These are phyloP conservation scores for Tricholoma hemisulphureum DNA, from an alignment of 768 basidiomycete genomes.

Conservation along the genomic window DNA sequence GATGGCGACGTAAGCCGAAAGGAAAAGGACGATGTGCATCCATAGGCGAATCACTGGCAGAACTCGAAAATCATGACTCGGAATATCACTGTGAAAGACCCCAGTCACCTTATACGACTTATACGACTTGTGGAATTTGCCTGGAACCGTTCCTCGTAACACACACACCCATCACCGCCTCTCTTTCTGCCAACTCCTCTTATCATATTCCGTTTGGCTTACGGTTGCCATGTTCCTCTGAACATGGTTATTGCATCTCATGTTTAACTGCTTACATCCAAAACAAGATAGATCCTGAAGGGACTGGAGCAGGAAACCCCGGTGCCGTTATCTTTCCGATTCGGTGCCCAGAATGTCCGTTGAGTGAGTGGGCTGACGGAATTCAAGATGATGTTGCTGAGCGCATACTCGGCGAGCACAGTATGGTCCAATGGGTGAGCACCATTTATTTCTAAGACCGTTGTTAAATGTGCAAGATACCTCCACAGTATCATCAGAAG, in stretches of 20 bases:
- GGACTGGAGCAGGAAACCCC: constrained; percentile 23
- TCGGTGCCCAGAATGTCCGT: constrained; percentile 36
- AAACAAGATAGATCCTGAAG: constrained; percentile 35
- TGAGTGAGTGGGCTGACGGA: constrained; percentile 30
- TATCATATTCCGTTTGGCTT: constrained; percentile 33
- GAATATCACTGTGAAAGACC: not conserved
- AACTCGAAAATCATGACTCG: not conserved
- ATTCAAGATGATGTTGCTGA: constrained; percentile 35
- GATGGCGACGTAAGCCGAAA: not conserved
- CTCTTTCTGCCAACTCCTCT: constrained; percentile 35
- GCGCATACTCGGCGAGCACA: constrained; percentile 29
- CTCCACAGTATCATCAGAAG: constrained; percentile 32
- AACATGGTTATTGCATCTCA: constrained; percentile 35
- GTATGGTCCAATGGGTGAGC: constrained; percentile 35
- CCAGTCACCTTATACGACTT: constrained; percentile 2
- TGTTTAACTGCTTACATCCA: constrained; percentile 35
- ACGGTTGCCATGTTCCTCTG: constrained; percentile 32
- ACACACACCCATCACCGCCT: constrained; percentile 30
- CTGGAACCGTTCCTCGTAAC: constrained; percentile 36
- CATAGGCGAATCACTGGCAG: not conserved
- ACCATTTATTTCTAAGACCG: not conserved
- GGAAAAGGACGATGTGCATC: constrained; percentile 9
- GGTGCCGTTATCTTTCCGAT: constrained; percentile 35
- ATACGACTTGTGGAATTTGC: constrained; percentile 37
- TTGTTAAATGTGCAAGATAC: not conserved